Percentiles rank a stretch among this genome's conserved stretches.
These are phyloP conservation scores for Paraphoma chrysanthemicola DNA, from an alignment of 2,329 filamentous ascomycete species.

Conservation along the genomic window DNA sequence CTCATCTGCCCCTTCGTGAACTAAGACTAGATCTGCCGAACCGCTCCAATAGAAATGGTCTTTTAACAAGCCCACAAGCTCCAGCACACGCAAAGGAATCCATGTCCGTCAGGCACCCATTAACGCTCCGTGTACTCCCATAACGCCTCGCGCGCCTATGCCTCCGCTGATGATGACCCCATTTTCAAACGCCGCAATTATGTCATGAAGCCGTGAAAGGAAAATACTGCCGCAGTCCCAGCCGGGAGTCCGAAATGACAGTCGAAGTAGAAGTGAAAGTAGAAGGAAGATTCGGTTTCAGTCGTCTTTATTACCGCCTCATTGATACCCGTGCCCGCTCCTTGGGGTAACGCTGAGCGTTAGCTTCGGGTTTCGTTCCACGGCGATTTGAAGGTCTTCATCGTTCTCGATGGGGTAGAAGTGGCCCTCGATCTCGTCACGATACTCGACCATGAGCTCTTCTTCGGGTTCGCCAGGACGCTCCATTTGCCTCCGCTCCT, in stretches of 20 bases:
- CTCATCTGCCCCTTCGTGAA: not conserved
- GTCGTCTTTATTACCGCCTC: not conserved
- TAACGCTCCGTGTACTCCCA: not conserved
- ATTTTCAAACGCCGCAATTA: conserved; percentile 4
- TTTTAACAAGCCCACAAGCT: not conserved
- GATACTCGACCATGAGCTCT: conserved; percentile 82
- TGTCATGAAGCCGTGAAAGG: not conserved
- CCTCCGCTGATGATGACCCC: conserved; percentile 1
- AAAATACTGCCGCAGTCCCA: not conserved
- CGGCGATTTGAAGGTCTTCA: conserved; percentile 78
- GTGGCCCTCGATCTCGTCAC: conserved; percentile 80
- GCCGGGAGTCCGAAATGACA: not conserved
- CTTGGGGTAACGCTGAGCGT: conserved; percentile 62
- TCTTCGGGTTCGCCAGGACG: conserved; percentile 60
- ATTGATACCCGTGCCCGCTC: conserved; percentile 14
- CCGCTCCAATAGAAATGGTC: not conserved
- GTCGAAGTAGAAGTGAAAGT: not conserved
- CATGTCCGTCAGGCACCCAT: not conserved
- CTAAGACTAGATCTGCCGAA: not conserved
- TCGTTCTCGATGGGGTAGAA: conserved; percentile 79
- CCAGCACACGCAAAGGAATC: not conserved
- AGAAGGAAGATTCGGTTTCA: not conserved
- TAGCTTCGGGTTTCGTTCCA: conserved; percentile 86
- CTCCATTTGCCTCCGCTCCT: conserved; percentile 79
- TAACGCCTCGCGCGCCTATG: conserved; percentile 4